Base-by-base conservation (phyloP, 768 basidiomycete species). In the Symmetrospora coprosmae region DNA sequence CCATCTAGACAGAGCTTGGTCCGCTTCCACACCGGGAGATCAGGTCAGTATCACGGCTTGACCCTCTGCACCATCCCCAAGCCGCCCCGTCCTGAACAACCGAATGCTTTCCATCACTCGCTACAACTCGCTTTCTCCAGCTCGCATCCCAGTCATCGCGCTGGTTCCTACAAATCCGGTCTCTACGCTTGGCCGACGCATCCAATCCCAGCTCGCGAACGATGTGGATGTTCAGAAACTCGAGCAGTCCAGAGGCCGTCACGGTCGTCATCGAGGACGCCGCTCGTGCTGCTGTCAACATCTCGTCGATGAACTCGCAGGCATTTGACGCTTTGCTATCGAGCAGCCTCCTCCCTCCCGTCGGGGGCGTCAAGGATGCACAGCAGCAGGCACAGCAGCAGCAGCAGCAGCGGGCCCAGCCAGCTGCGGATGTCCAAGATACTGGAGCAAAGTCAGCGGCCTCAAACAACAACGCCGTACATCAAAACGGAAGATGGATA, bases 261-360 rank as follows among this genome's bases (percentile, higher is more conserved):
- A 53, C 51, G 4, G 35, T 53, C 13, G 51, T 53, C 39, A 53
- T 53, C 2, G 51, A 53, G 33, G 51, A 53, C 33, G 23, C 51
- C 13, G 51, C 51, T 16, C 51, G 33, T 34, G 34, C 51, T 9
- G 51, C 51, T 25, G 51, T 53, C 35, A 53, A 53, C 27, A 37
- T 53, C 25, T 53, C 51, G 39, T 38, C 35, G 14, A 25, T 53
- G 16, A 38, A 33, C 4, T 25, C 51, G 4, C 27, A 25, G 14
- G 21, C 51, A 7, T 53, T 53, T 34, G 51, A 53, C 51, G 25
- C 37, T 28, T 40, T 39, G 23, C 35, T 53, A 21, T 41, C 34
- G 21, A 30, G 25, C 11, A 40, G 25, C 37, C 25, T 53, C 8
- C 51, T 53, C 14, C 49, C 35, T 28, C 28, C 49, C 19, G 14